Conservation (phyloP, 306 rosid genomes). For the Cucumis hystrix region DNA sequence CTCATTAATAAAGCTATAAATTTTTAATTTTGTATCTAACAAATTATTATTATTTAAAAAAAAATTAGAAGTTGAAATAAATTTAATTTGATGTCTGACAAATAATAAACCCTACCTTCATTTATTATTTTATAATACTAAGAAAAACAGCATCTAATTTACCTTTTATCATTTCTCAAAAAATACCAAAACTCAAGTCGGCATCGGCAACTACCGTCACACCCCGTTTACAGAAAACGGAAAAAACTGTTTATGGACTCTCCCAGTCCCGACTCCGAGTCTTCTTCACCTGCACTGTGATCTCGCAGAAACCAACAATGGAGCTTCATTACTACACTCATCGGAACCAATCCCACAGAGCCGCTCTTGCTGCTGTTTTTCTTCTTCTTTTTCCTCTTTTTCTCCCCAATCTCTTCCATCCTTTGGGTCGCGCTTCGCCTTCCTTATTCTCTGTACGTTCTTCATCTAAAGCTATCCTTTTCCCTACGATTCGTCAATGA, state of each 20-base stretch:
- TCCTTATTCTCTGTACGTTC: conserved; percentile 46
- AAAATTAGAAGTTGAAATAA: no score
- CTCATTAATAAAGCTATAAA: no score
- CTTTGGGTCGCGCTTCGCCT: conserved; percentile 46
- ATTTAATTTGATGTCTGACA: no score
- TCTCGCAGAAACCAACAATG: conserved; percentile 17
- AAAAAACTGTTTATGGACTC: background rate
- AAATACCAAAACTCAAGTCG: background rate
- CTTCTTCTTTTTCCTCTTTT: conserved; percentile 40
- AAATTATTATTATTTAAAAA: no score
- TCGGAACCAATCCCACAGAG: conserved; percentile 18
- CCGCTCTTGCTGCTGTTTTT: conserved; percentile 18
- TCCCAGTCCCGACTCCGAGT: background rate
- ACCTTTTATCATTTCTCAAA: background rate
- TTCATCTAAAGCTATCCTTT: background rate
- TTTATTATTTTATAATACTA: no score
- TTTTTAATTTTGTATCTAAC: no score
- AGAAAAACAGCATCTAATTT: no score
- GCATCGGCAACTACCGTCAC: background rate
- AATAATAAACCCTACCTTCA: no score
- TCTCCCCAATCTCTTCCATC: conserved; percentile 47
- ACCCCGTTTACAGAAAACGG: background rate
- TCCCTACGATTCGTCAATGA: background rate
- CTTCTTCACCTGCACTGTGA: background rate
- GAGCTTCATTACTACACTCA: conserved; percentile 15